Base-by-base conservation (phyloP, 2,329 filamentous ascomycete species). In the Botrytis squamosa region DNA sequence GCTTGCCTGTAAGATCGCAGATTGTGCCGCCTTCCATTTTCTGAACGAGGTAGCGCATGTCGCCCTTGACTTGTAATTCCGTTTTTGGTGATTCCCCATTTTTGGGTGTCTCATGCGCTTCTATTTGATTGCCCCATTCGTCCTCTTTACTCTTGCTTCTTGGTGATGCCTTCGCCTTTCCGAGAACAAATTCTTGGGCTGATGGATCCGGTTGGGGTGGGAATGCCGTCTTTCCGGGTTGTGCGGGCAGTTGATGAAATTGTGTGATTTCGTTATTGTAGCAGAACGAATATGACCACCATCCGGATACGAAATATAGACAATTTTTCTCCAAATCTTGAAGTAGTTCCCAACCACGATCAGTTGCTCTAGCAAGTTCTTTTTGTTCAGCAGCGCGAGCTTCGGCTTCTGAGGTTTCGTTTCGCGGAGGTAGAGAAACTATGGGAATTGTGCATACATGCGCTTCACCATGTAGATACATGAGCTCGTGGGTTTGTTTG, bases 261-360 rank as follows among this genome's bases (percentile, higher is more conserved):
- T 93, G 91, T 81, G 88, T 91, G 73, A 93, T 88, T 77, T 91
- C 87, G 62, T 88, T 84, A 79, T 90, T 90, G 83, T 93, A 92
- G 83, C 91, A 93, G 81, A 93, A 93, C 49, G 88, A 89, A 81
- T 93, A 93, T 72, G 89, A 91, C 91, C 91, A 93, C 91, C 91
- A 93, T 2, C 91, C 91, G 20, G 88, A 89, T 38, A 91, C 84
- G 81, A 90, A 93, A 81, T 92, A 93, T 77, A 93, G 86, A 82
- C 91, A 93, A 71, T 87, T 87, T 1, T 88, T 90, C 75, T 92
- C 87, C 86, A 93, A 88, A 69, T 88, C 90, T 75, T 88, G 85
- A 14, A 93, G 83, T 46, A 93, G 83, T 80, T 93, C 90, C 84
- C 90, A 88, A 0, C 91, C 91, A 38, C 90, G 86, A 74, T 90